Evolutionary conservation across 2,329 filamentous ascomycete species (phyloP).

Genomic region (Thielaviopsis euricoi): DNA sequence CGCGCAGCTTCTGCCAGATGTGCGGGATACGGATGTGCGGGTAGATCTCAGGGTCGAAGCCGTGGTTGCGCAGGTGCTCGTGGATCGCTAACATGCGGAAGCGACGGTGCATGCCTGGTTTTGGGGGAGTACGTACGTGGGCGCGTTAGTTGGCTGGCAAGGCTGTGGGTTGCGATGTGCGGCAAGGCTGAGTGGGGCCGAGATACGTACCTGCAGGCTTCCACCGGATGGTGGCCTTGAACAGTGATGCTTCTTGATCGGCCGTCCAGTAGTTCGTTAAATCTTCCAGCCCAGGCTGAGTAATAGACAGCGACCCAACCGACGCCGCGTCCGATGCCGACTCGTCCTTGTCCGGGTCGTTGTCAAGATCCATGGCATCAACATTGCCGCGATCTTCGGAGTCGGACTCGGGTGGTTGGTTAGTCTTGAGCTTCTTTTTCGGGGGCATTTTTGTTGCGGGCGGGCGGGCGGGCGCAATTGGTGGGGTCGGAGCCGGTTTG

Average conservation of each 20-base stretch:
- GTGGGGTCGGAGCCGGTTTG: background rate
- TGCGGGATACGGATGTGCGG: conserved; percentile 76
- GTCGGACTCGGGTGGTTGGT: conserved; percentile 26
- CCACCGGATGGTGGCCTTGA: conserved; percentile 85
- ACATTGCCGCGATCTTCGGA: conserved; percentile 37
- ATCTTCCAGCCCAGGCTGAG: conserved; percentile 29
- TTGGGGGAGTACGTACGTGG: background rate
- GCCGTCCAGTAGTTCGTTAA: conserved; percentile 58
- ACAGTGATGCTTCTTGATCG: conserved; percentile 81
- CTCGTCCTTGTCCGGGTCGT: conserved; percentile 20
- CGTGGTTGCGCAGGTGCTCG: conserved; percentile 63
- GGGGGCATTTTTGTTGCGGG: conserved; percentile 46
- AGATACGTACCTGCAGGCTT: conserved; percentile 66
- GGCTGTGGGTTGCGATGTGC: background rate
- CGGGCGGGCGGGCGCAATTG: background rate
- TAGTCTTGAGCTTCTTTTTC: conserved; percentile 46
- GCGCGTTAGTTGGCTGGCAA: background rate
- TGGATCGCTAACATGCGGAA: conserved; percentile 82
- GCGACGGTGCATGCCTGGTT: conserved; percentile 73
- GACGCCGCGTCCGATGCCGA: conserved; percentile 2
- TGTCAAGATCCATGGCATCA: conserved; percentile 44
- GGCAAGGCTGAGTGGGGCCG: background rate
- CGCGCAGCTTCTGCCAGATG: conserved; percentile 77
- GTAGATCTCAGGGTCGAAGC: conserved; percentile 52
- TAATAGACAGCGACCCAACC: conserved; percentile 4